These are phyloP conservation scores for Diplodia mutila DNA, from an alignment of 2,329 filamentous ascomycete species.

Conservation along the genomic window DNA sequence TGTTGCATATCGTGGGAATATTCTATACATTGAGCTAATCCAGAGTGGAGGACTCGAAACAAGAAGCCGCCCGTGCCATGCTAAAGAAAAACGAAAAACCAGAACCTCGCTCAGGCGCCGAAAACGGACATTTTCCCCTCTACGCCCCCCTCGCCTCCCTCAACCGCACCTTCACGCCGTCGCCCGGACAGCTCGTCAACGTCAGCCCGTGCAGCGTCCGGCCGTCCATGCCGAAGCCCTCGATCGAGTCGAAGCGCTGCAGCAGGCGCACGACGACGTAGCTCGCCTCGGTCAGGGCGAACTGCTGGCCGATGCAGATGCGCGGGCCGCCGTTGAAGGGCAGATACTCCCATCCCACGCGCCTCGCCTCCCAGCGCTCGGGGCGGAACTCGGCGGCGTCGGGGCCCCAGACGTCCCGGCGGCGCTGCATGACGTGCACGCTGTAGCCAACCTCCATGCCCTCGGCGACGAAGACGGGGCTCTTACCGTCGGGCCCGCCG, in stretches of 20 bases:
- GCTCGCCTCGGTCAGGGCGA: constrained; percentile 31
- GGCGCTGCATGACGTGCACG: constrained; percentile 56
- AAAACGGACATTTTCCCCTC: too few relatives aligned
- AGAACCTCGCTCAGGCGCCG: too few relatives aligned
- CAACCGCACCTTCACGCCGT: constrained; percentile 39
- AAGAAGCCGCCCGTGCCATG: too few relatives aligned
- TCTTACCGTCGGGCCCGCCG: constrained; percentile 52
- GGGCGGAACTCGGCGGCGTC: constrained; percentile 55
- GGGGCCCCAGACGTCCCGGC: constrained; percentile 52
- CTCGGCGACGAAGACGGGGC: constrained; percentile 55
- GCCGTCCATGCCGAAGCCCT: constrained; percentile 24
- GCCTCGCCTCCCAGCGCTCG: constrained; percentile 50
- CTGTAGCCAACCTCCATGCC: constrained; percentile 51
- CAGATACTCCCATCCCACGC: constrained; percentile 44
- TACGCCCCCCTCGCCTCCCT: constrained; percentile 28
- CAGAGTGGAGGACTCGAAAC: too few relatives aligned
- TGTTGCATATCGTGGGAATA: too few relatives aligned
- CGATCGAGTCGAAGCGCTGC: constrained; percentile 32
- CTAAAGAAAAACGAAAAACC: too few relatives aligned
- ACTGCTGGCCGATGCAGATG: constrained; percentile 40
- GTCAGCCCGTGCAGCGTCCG: constrained; percentile 27
- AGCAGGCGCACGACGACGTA: constrained; percentile 28
- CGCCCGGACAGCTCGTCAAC: constrained; percentile 37
- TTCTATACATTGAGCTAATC: too few relatives aligned
- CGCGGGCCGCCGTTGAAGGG: constrained; percentile 47